These are phyloP conservation scores for Chaetothyriales sp. DNA, from an alignment of 2,329 filamentous ascomycete genomes.

Conservation along the genomic window DNA sequence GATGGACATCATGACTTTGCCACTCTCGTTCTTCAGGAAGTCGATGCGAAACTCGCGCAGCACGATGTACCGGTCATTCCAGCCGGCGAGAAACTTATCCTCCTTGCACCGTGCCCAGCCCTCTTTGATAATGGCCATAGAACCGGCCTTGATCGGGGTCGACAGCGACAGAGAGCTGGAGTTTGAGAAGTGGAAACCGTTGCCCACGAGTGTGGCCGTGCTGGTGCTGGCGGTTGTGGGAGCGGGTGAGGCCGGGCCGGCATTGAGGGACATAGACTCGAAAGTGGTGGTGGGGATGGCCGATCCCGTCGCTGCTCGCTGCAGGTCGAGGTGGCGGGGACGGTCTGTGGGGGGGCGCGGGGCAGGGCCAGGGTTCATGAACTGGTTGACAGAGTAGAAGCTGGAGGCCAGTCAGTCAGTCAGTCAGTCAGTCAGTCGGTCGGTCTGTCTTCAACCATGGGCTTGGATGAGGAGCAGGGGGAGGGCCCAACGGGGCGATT, in stretches of 20 bases:
- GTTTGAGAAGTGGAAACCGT: slow-evolving; percentile 52
- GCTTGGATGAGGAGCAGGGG: not conserved
- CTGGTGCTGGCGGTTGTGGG: slow-evolving; percentile 43
- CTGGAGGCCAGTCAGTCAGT: slow-evolving; percentile 22
- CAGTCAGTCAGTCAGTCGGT: slow-evolving; percentile 1
- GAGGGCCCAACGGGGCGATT: too few species aligned
- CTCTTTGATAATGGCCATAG: slow-evolving; percentile 59
- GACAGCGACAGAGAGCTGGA: slow-evolving; percentile 58
- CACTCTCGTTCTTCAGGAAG: slow-evolving; percentile 81
- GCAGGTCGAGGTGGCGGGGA: slow-evolving; percentile 58
- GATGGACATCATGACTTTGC: slow-evolving; percentile 76
- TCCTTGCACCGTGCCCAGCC: slow-evolving; percentile 53
- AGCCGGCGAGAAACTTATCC: slow-evolving; percentile 62
- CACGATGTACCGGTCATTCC: slow-evolving; percentile 82
- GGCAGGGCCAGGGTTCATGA: slow-evolving; percentile 95
- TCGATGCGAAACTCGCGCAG: slow-evolving; percentile 85
- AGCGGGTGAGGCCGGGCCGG: slow-evolving; percentile 46
- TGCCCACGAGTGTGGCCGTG: slow-evolving; percentile 41
- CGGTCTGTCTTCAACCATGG: not conserved
- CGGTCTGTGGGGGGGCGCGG: slow-evolving; percentile 76
- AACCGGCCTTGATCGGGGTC: slow-evolving; percentile 42
- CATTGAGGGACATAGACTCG: slow-evolving; percentile 50
- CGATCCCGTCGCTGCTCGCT: slow-evolving; percentile 44
- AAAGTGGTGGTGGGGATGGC: slow-evolving; percentile 62
- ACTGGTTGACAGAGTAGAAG: slow-evolving; percentile 50